A percentile compares a stretch with the other conserved stretches of the same genome.
Evolutionary conservation across 2,329 filamentous ascomycete genomes (phyloP).

Genomic region (Sporothrix phasma): DNA sequence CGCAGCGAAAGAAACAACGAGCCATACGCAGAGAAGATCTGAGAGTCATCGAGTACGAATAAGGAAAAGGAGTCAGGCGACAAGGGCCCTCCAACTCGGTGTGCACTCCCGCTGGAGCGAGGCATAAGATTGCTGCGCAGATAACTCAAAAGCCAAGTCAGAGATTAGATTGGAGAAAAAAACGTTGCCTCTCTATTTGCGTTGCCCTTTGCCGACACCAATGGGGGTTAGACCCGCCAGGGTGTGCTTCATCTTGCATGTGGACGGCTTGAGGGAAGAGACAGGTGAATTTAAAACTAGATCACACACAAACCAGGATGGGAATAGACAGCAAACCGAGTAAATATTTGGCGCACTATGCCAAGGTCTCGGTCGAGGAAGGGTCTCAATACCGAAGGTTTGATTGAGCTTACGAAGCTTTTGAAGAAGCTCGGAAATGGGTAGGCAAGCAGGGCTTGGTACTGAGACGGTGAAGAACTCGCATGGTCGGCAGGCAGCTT

Average conservation of each 20-base stretch:
- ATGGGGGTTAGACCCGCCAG: not conserved
- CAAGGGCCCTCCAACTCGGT: not conserved
- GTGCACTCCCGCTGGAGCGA: not conserved
- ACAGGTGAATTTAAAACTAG: no score
- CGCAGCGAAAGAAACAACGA: conserved; percentile 9
- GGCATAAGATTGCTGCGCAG: not conserved
- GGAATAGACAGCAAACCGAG: no score
- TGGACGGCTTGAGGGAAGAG: not conserved
- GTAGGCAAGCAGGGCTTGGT: not conserved
- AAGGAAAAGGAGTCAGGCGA: no score
- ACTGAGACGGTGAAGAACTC: not conserved
- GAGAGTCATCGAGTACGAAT: not conserved
- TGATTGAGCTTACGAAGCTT: no score
- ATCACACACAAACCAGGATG: no score
- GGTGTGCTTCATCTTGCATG: not conserved
- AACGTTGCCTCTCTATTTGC: not conserved
- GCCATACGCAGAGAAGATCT: not conserved
- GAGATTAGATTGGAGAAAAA: not conserved
- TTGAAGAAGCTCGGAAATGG: not conserved
- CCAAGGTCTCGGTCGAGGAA: no score
- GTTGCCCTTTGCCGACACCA: not conserved
- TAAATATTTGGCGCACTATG: no score
- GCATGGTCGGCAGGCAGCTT: not conserved
- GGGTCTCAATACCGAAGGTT: no score
- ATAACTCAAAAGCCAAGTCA: no score